Percentiles rank a stretch among this genome's conserved stretches.
Conservation (phyloP, 2,329 filamentous ascomycete species). For the Arthrobotrys iridis region DNA sequence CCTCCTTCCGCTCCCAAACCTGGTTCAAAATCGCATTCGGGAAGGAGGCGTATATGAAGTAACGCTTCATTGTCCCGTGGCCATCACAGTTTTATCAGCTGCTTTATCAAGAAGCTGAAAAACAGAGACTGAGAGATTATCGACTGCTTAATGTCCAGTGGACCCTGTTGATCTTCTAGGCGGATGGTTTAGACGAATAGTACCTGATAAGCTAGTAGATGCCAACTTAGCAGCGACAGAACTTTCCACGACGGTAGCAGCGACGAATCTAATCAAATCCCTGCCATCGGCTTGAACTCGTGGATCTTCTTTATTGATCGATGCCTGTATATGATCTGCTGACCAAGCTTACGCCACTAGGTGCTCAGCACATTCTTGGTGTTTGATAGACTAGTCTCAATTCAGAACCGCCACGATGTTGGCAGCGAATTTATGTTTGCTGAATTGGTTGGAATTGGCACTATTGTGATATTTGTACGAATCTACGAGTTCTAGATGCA, state of each 20-base stretch:
- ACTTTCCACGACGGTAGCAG: constrained; percentile 2
- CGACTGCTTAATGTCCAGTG: not conserved
- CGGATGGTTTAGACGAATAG: not conserved
- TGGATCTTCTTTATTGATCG: no score
- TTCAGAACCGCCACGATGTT: not conserved
- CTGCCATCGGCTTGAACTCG: not conserved
- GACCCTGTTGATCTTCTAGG: not conserved
- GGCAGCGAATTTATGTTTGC: not conserved
- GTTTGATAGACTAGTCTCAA: not conserved
- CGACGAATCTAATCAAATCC: not conserved
- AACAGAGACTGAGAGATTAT: not conserved
- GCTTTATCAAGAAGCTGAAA: constrained; percentile 16
- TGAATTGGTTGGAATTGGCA: not conserved
- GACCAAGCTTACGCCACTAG: no score
- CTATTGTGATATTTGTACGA: not conserved
- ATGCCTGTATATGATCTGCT: not conserved
- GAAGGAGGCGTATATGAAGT: not conserved
- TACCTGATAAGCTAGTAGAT: not conserved
- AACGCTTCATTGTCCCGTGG: not conserved
- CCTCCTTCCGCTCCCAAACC: not conserved
- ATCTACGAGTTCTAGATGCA: no score
- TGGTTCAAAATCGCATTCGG: not conserved
- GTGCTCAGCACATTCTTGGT: not conserved
- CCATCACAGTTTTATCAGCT: not conserved
- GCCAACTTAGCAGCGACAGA: no score